phyloP scores from a whole-genome alignment of 371 early-diverging fungal genomes.

The Zychaea mexicana region DNA sequence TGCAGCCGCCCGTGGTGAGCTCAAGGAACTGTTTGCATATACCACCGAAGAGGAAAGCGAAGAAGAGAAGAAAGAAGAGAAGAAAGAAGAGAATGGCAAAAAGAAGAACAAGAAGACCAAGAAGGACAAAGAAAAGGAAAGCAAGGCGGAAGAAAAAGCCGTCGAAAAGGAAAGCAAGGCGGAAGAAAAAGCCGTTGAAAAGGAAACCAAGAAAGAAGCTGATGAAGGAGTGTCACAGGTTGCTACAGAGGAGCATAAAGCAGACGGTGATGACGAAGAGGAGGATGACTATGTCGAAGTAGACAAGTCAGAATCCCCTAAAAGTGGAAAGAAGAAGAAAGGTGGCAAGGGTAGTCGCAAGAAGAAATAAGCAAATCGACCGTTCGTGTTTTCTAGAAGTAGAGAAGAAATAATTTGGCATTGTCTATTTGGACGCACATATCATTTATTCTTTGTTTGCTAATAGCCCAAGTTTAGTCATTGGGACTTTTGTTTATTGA shows the following conservation, averaged over 20 bases:
- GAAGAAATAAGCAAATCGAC: constrained; percentile 13
- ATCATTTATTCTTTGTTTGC: too few species aligned
- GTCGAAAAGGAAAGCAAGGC: not conserved
- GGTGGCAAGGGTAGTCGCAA: constrained; percentile 7
- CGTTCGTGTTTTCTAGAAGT: too few species aligned
- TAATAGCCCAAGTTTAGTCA: too few species aligned
- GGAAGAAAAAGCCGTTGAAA: constrained; percentile 7
- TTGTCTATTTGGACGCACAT: too few species aligned
- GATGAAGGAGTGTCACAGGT: too few species aligned
- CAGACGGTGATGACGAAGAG: constrained; percentile 7
- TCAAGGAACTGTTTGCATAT: constrained; percentile 81
- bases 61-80: constrained; percentile 43
- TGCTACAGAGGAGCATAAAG: too few species aligned
- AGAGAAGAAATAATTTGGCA: too few species aligned
- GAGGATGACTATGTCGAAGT: constrained; percentile 4
- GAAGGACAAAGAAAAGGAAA: not conserved
- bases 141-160: constrained; percentile 3
- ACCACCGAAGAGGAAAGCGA: constrained; percentile 67
- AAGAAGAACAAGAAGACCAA: constrained; percentile 22
- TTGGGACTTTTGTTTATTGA: too few species aligned
- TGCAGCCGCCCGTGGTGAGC: constrained; percentile 82
- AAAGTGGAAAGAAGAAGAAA: constrained; percentile 9
- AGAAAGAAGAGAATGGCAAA: too few species aligned
- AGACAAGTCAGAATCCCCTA: not conserved
- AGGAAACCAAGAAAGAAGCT: constrained; percentile 12